A percentile compares a stretch with the other conserved stretches of the same genome.
Conservation (phyloP, 2,329 filamentous ascomycete species). For the Lecanicillium sp. region DNA sequence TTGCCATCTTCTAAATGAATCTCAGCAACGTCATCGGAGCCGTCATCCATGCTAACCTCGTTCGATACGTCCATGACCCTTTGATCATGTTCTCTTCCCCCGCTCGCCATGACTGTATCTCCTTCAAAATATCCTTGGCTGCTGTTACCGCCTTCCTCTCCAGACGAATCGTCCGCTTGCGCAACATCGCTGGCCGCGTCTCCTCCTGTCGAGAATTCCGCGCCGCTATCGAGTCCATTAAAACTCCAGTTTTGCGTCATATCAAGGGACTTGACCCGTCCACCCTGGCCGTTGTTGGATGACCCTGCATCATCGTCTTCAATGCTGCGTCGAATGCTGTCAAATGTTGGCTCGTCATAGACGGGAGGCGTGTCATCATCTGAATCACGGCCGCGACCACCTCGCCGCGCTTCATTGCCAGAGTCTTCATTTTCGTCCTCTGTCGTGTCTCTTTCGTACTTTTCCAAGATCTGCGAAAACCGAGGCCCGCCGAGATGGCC, state of each 20-base stretch:
- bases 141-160: conserved; percentile 10
- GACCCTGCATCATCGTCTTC: conserved; percentile 39
- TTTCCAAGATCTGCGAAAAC: conserved; percentile 62
- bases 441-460: conserved; percentile 44
- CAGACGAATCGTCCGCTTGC: conserved; percentile 30
- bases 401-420: no score
- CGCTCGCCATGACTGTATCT: conserved; percentile 11
- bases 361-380: conserved; percentile 22
- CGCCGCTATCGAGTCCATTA: conserved; percentile 22
- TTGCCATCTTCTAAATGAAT: conserved; percentile 38
- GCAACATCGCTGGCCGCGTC: conserved; percentile 35
- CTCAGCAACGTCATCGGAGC: conserved; percentile 39
- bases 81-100: not conserved
- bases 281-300: conserved; percentile 13
- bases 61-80: conserved; percentile 30
- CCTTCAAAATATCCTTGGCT: conserved; percentile 15
- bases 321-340: conserved; percentile 31
- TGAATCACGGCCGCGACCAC: conserved; percentile 27
- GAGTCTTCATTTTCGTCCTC: conserved; percentile 36
- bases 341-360: conserved; percentile 18
- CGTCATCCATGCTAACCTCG: conserved; percentile 18
- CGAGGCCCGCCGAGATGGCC: conserved; percentile 69
- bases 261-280: conserved; percentile 18
- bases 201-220: conserved; percentile 22
- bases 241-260: conserved; percentile 40